Conservation (phyloP, 805 yeast genomes). For the Saturnispora diversa region DNA sequence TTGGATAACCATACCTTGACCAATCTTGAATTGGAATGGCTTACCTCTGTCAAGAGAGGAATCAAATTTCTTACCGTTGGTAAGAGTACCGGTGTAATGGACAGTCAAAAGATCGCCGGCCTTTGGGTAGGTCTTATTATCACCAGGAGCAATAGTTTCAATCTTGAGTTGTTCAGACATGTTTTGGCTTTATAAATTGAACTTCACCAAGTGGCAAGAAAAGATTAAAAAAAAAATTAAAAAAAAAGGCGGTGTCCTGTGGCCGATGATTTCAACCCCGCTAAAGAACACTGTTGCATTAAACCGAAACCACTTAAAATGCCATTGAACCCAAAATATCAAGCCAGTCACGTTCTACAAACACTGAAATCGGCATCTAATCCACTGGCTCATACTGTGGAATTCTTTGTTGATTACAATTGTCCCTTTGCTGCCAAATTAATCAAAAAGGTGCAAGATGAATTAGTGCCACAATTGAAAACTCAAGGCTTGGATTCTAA, state of each 20-base stretch:
- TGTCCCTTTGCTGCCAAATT: constrained; percentile 69
- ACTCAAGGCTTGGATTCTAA: constrained; percentile 35
- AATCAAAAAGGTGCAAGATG: constrained; percentile 45
- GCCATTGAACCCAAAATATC: constrained; percentile 17
- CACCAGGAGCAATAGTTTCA: constrained; percentile 44
- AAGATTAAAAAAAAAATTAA: too few species aligned
- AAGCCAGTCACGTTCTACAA: constrained; percentile 20
- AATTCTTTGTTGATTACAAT: constrained; percentile 64
- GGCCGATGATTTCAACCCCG: too few species aligned
- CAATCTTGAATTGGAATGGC: constrained; percentile 90
- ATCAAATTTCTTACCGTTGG: constrained; percentile 93
- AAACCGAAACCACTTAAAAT: too few species aligned
- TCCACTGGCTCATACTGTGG: too few species aligned
- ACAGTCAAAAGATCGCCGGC: constrained; percentile 84
- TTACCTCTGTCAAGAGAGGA: constrained; percentile 91
- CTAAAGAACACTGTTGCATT: too few species aligned
- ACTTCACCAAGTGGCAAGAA: background rate
- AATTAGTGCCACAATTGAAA: constrained; percentile 46
- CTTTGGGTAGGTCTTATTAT: constrained; percentile 80
- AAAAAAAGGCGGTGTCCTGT: background rate
- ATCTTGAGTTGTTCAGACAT: constrained; percentile 25
- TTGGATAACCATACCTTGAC: constrained; percentile 92
- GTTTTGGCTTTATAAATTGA: background rate
- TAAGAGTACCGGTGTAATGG: constrained; percentile 93
- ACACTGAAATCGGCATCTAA: too few species aligned